Percentiles rank a stretch among this genome's conserved stretches.
Evolutionary conservation across 345 rosid genomes (phyloP).

Genomic region (Orychophragmus violaceus): DNA sequence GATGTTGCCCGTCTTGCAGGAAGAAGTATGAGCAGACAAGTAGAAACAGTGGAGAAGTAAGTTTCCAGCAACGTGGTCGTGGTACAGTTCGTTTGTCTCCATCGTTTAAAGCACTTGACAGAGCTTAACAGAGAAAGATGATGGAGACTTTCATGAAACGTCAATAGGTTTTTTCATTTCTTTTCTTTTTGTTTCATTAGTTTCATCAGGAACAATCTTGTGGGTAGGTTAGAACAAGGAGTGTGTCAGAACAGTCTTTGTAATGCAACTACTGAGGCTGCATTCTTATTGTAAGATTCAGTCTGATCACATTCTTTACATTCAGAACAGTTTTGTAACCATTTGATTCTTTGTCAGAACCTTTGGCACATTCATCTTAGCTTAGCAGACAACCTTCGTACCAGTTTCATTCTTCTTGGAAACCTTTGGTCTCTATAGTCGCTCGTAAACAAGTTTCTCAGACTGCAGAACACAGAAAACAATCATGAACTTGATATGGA

Average conservation of each 20-base stretch:
- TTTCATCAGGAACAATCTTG: neutral
- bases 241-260: no score
- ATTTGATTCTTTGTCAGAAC: neutral
- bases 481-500: neutral
- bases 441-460: constrained; percentile 71
- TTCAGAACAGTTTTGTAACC: neutral
- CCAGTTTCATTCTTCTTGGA: neutral
- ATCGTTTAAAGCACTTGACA: constrained; percentile 26
- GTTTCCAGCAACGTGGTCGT: constrained; percentile 22
- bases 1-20: constrained; percentile 42
- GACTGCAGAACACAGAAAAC: constrained; percentile 48
- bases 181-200: neutral
- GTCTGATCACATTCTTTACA: neutral
- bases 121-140: constrained; percentile 8
- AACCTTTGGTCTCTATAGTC: constrained; percentile 33
- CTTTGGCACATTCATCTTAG: no score
- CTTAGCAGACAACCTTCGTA: no score
- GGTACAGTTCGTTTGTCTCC: constrained; percentile 10
- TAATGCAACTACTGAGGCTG: neutral
- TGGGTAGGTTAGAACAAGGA: no score
- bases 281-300: neutral
- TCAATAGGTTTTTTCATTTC: neutral
- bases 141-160: neutral
- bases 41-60: constrained; percentile 1
- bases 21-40: constrained; percentile 9